Evolutionary conservation across 1,139 yeast genomes (phyloP), one percentile per base, ranked within the genome.

Genomic region (Pichia terricola): DNA sequence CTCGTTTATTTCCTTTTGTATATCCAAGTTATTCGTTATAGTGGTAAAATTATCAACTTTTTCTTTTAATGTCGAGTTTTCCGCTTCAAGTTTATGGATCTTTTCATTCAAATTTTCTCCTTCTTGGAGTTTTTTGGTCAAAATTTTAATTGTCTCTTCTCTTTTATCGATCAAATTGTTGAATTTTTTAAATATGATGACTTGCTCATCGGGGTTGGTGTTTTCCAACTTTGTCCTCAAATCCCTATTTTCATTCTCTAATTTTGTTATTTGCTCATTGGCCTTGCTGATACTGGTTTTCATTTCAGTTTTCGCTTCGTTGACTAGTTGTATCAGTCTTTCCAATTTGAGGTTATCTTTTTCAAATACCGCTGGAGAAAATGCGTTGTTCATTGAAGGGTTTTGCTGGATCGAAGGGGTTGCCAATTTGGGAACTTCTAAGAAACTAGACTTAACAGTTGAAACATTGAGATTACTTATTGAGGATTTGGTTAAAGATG

Each of bases 41-140:
- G 72, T 59, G 3, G 67, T 58, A 52, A 62, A 69, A 52, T 70
- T 69, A 5, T 67, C 67, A 50, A 66, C 65, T 53, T 79, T 83
- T 37, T 70, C 55, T 35, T 62, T 58, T 47, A 80, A 60, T 32
- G 66, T 56, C 16, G 73, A 73, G 52, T 66, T 68, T 50, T 72
- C 71, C 10, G 62, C 54, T 52, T 70, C 72, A 66, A 79, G 66
- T 9, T 73, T 73, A 39, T 67, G 65, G 42, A 72, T 61, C 51
- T 77, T 73, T 38, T 69, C 69, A 45, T 70, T 68, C 49, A 73
- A 64, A 5, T 55, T 58, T 51, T 72, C 72, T 50, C 75, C 74
- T 32, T 68, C 72, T 44, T 63, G 65, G 2, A 77, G 65, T 49
- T 69, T 70, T 3, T 56, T 52, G n/a, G 69, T 60, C 50, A 76